These are phyloP conservation scores for Colletotrichum caudatum DNA, from an alignment of 2,329 filamentous ascomycete species.

Conservation along the genomic window DNA sequence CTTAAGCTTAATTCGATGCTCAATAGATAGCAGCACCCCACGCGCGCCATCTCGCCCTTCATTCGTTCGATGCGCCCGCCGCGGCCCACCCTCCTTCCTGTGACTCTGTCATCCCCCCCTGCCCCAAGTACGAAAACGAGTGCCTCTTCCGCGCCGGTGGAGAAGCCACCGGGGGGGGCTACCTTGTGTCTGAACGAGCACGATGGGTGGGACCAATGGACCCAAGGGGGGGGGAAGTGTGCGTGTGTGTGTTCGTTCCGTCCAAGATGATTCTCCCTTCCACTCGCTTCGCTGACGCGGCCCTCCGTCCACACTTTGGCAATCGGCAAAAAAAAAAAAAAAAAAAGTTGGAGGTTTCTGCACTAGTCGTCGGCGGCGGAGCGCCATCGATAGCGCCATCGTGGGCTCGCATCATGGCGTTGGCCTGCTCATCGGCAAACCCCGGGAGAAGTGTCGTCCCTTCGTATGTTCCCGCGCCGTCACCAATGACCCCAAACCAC, in stretches of 20 bases:
- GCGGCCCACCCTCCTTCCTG: constrained; percentile 15
- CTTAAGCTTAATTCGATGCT: constrained; percentile 42
- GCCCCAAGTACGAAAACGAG: constrained; percentile 30
- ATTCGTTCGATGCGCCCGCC: constrained; percentile 33
- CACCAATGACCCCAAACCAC: not conserved
- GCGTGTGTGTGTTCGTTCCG: not conserved
- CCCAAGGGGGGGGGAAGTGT: not conserved
- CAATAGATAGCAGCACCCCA: constrained; percentile 37
- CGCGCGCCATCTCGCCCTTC: constrained; percentile 29
- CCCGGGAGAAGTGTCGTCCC: constrained; percentile 20
- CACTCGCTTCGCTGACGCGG: constrained; percentile 36
- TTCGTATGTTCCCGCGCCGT: constrained; percentile 11
- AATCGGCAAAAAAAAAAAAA: not conserved
- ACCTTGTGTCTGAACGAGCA: constrained; percentile 25
- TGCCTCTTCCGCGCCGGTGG: constrained; percentile 31
- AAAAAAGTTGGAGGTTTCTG: constrained; percentile 13
- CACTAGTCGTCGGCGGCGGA: constrained; percentile 30
- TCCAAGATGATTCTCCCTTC: constrained; percentile 3
- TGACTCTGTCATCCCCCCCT: constrained; percentile 19
- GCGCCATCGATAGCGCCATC: constrained; percentile 37
- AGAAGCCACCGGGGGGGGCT: constrained; percentile 1
- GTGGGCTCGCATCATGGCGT: constrained; percentile 36
- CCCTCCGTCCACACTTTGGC: constrained; percentile 22
- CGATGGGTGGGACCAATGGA: not conserved
- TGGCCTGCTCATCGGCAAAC: constrained; percentile 33